Base-by-base conservation (phyloP, 2,329 filamentous ascomycete species). In the Penicillium occitanis region DNA sequence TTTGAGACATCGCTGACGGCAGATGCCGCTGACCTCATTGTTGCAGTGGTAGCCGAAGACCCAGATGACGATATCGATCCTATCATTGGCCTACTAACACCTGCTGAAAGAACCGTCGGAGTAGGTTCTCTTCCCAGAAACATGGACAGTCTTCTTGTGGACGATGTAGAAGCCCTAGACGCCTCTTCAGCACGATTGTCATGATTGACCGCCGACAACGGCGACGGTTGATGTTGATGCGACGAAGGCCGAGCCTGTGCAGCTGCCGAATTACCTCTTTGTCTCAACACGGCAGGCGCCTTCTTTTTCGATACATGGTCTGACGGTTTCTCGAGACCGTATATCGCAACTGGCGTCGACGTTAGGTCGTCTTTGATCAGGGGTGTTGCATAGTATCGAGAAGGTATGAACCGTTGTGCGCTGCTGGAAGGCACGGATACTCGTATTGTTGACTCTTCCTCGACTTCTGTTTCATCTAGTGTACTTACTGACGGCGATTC, bases 281-380 rank as follows among this genome's bases (percentile, higher is more conserved):
- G 53, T 50, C 55, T 51, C 37, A 58, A 22, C 10, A 37, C 44
- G 30, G 58, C 14, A 2, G 50, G 42, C 11, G 37, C 46, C 17
- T 59, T 30, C 48, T 53, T 61, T n/a, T 17, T 50, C 1, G 46
- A 48, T 17, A 40, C 25, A 53, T 64, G 42, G 1, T 61, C 66
- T n/a, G 57, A 58, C 6, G 66, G 61, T n/a, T 67, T 50, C 25
- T 67, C 66, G 19, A 67, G 61, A 13, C 66, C 66, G 35, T 67
- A 67, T 50, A 65, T 14, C 25, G 53, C 22, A 14, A 67, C 66
- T 2, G 66, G 66, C 2, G 62, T 64, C 40, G 63, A 44, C 28
- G 10, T 46, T 1, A 53, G 42, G 35, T 66, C 65, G 44, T 46
- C 53, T 19, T 60, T 30, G 13, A 25, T 35, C 3, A 66, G 62